Conservation (phyloP, 1,284 basidiomycete genomes). For the Malassezia vespertilionis region DNA sequence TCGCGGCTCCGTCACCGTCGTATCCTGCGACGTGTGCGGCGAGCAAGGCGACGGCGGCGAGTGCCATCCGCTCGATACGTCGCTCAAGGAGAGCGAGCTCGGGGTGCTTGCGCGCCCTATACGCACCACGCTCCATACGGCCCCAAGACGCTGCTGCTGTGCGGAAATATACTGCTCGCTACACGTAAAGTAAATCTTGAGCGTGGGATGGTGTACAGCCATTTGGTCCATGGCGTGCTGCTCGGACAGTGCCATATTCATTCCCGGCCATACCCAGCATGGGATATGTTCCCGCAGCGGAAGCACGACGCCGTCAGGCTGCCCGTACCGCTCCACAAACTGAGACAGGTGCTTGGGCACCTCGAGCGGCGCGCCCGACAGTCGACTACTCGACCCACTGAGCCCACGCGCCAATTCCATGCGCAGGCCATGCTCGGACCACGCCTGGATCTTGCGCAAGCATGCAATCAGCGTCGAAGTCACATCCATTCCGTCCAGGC, state of each 20-base stretch:
- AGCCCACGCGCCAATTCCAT: conserved; percentile 32
- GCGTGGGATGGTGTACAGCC: conserved; percentile 34
- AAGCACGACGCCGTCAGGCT: conserved; percentile 33
- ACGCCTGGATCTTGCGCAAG: conserved; percentile 40
- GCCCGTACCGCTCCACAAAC: conserved; percentile 36
- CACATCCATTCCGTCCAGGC: conserved; percentile 40
- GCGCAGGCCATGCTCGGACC: conserved; percentile 25
- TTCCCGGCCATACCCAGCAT: conserved; percentile 31
- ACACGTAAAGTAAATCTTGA: conserved; percentile 34
- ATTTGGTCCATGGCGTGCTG: background rate
- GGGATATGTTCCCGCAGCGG: conserved; percentile 29
- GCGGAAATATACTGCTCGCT: conserved; percentile 8
- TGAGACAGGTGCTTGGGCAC: conserved; percentile 29
- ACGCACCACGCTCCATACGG: conserved; percentile 2
- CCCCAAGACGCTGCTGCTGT: conserved; percentile 8
- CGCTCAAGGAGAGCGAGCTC: conserved; percentile 1
- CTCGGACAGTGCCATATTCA: conserved; percentile 13
- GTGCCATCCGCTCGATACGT: too few species aligned
- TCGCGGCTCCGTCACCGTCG: too few species aligned
- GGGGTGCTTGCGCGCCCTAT: conserved; percentile 6
- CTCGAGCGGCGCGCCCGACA: conserved; percentile 23
- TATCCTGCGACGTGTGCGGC: too few species aligned
- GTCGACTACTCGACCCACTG: conserved; percentile 20
- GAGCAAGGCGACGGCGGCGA: too few species aligned
- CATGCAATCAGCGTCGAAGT: conserved; percentile 37